Base-by-base conservation (phyloP, 805 yeast genomes). In the Hanseniaspora taiwanica region DNA sequence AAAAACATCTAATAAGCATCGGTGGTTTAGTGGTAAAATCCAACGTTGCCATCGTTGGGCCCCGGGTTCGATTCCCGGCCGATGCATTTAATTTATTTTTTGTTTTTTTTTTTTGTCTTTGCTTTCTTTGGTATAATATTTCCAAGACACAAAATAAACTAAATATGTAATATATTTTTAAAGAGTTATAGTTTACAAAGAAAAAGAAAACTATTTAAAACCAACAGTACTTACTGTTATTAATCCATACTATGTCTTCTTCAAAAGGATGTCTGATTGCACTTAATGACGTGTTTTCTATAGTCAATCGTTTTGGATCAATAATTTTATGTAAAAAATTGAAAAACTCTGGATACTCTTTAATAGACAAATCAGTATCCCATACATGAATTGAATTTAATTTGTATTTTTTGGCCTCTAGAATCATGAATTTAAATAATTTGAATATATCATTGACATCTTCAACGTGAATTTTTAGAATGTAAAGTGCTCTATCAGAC, bases 141-240 rank as follows among this genome's bases (percentile, higher is more conserved):
- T 19, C 6, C 7, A 7, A 20, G 18, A 5, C 25, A 4, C 12
- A 6, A 19, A 20, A 20, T 14, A 34, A 19, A 8, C 18, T 21
- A 23, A n/a, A 36, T 14, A 18, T 16, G 19, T 23, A 25, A 36
- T 36, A 12, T 17, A 13, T 13, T 12, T 35, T 25, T n/a, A 19
- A 21, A 13, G 8, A 13, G 21, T 35, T 21, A n/a, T n/a, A n/a
- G n/a, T n/a, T n/a, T n/a, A n/a, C n/a, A n/a, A n/a, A n/a, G n/a
- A n/a, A n/a, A 20, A 37, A 29, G 29, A 17, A 27, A 25, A 19
- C 14, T 18, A 21, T 16, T 42, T 43, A 70, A 47, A 69, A 70
- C 76, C 76, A 70, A 35, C 69, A 62, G 53, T 66, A 70, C 47
- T 68, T 68, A 12, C 69, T 62, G 40, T 67, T 66, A 42, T 60